Conservation (phyloP, 495 filamentous ascomycete species). For the Ascobolus immersus region DNA sequence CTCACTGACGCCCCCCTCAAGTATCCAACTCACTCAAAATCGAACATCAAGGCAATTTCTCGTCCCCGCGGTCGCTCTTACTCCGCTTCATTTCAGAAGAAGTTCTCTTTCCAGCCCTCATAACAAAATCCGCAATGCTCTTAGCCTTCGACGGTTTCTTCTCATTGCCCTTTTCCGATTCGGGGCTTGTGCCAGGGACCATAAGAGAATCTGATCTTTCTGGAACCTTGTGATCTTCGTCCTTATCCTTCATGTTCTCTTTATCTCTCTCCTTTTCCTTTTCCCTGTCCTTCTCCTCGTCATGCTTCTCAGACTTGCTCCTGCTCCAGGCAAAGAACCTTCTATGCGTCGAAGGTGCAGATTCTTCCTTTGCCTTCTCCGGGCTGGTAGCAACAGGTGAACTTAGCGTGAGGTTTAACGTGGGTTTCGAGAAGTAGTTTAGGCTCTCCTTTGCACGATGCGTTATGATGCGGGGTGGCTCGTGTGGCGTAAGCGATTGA, state of each 20-base stretch:
- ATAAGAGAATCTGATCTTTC: too few species aligned
- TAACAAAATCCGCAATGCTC: conserved; percentile 15
- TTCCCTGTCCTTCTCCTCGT: conserved; percentile 13
- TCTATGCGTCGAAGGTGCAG: not conserved
- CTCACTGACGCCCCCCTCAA: too few species aligned
- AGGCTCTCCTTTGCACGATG: conserved; percentile 12
- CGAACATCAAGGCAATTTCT: too few species aligned
- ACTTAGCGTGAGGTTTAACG: too few species aligned
- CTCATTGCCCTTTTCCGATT: too few species aligned
- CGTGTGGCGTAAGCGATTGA: conserved; percentile 9
- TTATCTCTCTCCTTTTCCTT: conserved; percentile 16
- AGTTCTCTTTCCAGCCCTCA: conserved; percentile 9
- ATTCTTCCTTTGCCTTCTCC: too few species aligned
- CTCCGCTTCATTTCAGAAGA: conserved; percentile 16
- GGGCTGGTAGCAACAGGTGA: too few species aligned
- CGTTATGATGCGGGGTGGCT: conserved; percentile 13
- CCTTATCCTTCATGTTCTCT: conserved; percentile 11
- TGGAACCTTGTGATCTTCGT: conserved; percentile 17
- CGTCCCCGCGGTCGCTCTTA: conserved; percentile 13
- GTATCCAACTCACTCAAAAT: too few species aligned
- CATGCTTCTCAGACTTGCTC: conserved; percentile 2
- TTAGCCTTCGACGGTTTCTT: conserved; percentile 14
- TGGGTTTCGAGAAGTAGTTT: conserved; percentile 7
- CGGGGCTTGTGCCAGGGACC: too few species aligned
- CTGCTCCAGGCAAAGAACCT: conserved; percentile 1